Evolutionary conservation across 257 asterid genomes (phyloP).

Genomic region (Oldenlandia corymbosa): DNA sequence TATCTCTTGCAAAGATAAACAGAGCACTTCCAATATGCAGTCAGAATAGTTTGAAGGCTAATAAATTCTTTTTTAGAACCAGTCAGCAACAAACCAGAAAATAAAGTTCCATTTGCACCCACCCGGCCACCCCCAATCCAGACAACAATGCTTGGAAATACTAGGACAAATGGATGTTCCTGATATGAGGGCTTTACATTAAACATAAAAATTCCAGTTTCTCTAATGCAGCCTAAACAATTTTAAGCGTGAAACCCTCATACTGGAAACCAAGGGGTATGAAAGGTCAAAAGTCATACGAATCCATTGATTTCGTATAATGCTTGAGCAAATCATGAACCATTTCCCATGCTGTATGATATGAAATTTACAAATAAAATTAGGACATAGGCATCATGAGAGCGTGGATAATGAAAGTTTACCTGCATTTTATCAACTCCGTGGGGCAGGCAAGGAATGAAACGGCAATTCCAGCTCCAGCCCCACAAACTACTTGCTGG

Average conservation of each 20-base stretch:
- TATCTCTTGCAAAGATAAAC: neutral
- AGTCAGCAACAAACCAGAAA: neutral
- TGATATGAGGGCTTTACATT: neutral
- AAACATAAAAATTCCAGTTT: neutral
- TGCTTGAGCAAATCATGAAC: neutral
- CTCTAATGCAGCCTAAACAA: neutral
- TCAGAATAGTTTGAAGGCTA: neutral
- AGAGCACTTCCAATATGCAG: neutral
- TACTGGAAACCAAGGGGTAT: neutral
- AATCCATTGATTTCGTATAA: neutral
- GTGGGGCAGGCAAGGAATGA: slow-evolving; percentile 88
- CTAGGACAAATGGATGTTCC: neutral
- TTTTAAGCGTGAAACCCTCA: neutral
- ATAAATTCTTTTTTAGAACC: neutral
- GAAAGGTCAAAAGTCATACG: neutral
- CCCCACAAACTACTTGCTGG: slow-evolving; percentile 84
- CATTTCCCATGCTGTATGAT: neutral
- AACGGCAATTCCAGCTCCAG: slow-evolving; percentile 85
- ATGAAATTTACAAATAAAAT: neutral
- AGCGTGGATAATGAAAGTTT: neutral
- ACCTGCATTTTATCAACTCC: slow-evolving; percentile 92
- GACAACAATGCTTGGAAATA: neutral
- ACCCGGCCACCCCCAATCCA: neutral
- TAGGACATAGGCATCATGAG: neutral
- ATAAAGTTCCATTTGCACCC: neutral